phyloP scores from a whole-genome alignment of 2,329 filamentous ascomycete species.

The Trichophyton simii region DNA sequence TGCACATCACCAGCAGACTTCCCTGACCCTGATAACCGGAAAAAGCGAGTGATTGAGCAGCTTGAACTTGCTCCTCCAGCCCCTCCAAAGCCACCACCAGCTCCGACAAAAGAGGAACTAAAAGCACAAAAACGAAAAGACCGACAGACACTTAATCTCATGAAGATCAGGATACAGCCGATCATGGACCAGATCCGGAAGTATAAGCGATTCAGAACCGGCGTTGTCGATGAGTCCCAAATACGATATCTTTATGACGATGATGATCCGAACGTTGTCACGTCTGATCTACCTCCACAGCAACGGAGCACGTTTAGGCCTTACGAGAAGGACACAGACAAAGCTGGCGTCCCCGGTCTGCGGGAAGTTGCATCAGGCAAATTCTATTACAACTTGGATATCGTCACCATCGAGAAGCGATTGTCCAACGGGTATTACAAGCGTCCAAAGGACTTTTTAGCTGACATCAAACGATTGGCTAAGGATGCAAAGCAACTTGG shows the following conservation, averaged over 20 bases:
- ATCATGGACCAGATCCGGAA: constrained; percentile 93
- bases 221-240: constrained; percentile 59
- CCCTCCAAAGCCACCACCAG: constrained; percentile 48
- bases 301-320: constrained; percentile 53
- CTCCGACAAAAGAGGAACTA: constrained; percentile 63
- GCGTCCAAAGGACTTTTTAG: constrained; percentile 74
- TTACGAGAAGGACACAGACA: constrained; percentile 68
- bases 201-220: constrained; percentile 76
- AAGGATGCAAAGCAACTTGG: constrained; percentile 72
- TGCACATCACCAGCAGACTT: constrained; percentile 72
- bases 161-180: constrained; percentile 82
- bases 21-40: constrained; percentile 72
- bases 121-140: constrained; percentile 72
- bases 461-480: constrained; percentile 70
- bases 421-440: constrained; percentile 94
- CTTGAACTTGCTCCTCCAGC: constrained; percentile 63
- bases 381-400: constrained; percentile 91
- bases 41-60: constrained; percentile 68
- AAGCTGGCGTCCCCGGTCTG: constrained; percentile 63
- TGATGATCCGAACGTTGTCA: constrained; percentile 55
- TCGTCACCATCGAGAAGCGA: constrained; percentile 87
- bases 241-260: constrained; percentile 79
- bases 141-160: constrained; percentile 65
- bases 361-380: constrained; percentile 63
- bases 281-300: constrained; percentile 47